Conservation (phyloP, 352 stramenopile genomes). For the Elongisporangium senticosum region DNA sequence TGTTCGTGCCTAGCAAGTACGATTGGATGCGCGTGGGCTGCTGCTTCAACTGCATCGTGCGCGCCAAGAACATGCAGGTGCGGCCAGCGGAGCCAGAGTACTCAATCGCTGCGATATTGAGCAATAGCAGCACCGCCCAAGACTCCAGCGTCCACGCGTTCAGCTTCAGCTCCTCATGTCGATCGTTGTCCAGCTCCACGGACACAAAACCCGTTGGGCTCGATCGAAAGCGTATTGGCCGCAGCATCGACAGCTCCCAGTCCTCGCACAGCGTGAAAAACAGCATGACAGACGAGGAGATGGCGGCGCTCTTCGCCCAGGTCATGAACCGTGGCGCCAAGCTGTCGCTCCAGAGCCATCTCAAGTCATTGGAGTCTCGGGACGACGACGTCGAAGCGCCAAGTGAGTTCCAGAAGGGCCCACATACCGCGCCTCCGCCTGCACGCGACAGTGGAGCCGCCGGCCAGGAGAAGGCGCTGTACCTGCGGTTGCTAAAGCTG, state of each 20-base stretch:
- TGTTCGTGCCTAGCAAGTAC: constrained; percentile 14
- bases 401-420: background rate
- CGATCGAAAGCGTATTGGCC: background rate
- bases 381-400: background rate
- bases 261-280: background rate
- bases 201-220: background rate
- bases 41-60: constrained; percentile 29
- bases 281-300: background rate
- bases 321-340: background rate
- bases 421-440: background rate
- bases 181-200: background rate
- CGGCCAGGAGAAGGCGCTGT: background rate
- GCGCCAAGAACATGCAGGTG: constrained; percentile 22
- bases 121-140: background rate
- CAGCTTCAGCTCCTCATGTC: background rate
- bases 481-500: constrained; percentile 4
- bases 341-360: background rate
- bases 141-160: background rate
- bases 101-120: constrained; percentile 9
- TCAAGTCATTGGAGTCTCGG: background rate
- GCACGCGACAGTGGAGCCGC: background rate
- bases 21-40: constrained; percentile 13
- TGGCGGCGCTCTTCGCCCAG: background rate
- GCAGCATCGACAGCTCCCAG: background rate
- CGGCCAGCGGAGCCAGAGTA: constrained; percentile 17